A percentile compares a stretch with the other conserved stretches of the same genome.
These are phyloP conservation scores for Quercus gilva DNA, from an alignment of 306 rosid genomes.

Conservation along the genomic window DNA sequence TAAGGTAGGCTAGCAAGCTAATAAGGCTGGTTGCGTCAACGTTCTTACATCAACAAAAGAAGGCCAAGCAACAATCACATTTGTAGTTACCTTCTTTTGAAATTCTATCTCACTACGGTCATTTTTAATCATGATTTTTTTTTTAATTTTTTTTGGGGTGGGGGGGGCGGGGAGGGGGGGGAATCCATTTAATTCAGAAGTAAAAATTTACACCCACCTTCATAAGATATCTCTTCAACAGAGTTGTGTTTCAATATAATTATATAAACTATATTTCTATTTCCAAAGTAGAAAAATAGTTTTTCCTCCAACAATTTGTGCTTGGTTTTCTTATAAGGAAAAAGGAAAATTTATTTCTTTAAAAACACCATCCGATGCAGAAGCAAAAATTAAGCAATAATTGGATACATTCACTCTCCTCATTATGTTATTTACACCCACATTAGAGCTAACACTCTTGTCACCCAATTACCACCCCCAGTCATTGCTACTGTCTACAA, in stretches of 20 bases:
- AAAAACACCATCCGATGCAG: no score
- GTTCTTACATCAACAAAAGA: constrained; percentile 19
- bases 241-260: no score
- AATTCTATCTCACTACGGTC: not conserved
- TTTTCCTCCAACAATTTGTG: no score
- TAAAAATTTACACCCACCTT: no score
- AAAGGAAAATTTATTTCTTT: no score
- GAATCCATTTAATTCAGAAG: no score
- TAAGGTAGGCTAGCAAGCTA: not conserved
- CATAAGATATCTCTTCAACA: no score
- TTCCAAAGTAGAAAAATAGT: no score
- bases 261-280: no score
- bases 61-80: constrained; percentile 7
- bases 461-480: not conserved
- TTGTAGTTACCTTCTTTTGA: not conserved
- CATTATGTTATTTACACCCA: not conserved
- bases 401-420: not conserved
- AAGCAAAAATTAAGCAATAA: not conserved
- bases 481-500: not conserved
- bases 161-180: not conserved
- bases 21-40: not conserved
- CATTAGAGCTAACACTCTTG: not conserved
- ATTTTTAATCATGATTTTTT: not conserved
- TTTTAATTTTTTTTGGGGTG: no score
- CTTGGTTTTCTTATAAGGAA: no score